A percentile compares a stretch with the other conserved stretches of the same genome.
Evolutionary conservation across 2,329 filamentous ascomycete genomes (phyloP).

Genomic region (Colletotrichum australisinense): DNA sequence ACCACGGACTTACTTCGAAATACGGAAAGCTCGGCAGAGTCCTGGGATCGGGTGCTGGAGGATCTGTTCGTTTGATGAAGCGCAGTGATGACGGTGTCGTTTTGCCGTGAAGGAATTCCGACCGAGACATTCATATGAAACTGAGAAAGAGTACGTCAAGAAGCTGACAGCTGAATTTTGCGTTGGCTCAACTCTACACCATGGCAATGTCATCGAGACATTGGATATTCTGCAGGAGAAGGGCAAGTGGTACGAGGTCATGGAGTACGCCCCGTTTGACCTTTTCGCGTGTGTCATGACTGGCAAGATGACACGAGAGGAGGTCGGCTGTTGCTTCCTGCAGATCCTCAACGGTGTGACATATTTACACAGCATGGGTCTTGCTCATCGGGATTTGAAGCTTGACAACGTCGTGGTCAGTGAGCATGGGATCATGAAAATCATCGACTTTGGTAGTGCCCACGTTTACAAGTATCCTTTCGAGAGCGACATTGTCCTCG

Average conservation of each 20-base stretch:
- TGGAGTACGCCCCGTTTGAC: constrained; percentile 98
- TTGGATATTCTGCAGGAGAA: constrained; percentile 97
- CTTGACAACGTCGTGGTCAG: constrained; percentile 98
- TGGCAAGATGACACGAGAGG: constrained; percentile 92
- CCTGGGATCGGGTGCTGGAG: constrained; percentile 91
- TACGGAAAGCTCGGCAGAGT: constrained; percentile 97
- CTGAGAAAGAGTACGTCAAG: constrained; percentile 95
- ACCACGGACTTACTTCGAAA: constrained; percentile 89
- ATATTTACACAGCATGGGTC: constrained; percentile 93
- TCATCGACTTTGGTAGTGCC: constrained; percentile 98
- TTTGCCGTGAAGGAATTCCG: constrained; percentile 99
- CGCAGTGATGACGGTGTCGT: constrained; percentile 91
- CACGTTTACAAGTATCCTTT: constrained; percentile 98
- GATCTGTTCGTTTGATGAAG: constrained; percentile 94
- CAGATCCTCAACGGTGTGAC: constrained; percentile 96
- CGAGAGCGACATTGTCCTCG: constrained; percentile 85
- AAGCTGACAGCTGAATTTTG: constrained; percentile 99
- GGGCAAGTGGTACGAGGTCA: constrained; percentile 95
- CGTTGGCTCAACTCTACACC: constrained; percentile 94
- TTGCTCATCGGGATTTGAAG: constrained; percentile 95
- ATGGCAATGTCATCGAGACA: constrained; percentile 98
- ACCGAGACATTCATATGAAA: constrained; percentile 91
- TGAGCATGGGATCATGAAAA: constrained; percentile 97
- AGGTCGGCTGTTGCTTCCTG: constrained; percentile 90
- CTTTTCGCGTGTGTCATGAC: constrained; percentile 99